Evolutionary conservation across 2,329 filamentous ascomycete species (phyloP).

Genomic region (Fusarium sp.): DNA sequence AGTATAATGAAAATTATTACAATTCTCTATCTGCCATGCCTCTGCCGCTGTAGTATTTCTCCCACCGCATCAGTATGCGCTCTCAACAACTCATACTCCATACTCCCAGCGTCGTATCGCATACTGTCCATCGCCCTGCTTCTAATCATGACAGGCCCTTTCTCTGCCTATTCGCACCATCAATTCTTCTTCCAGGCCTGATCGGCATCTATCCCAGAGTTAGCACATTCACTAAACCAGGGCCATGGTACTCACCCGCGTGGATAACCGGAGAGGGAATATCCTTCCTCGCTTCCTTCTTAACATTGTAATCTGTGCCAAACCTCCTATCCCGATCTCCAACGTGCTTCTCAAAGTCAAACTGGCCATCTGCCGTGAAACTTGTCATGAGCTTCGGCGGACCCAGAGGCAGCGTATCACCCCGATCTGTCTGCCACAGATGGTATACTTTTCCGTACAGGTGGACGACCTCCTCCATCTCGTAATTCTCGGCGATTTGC

Average conservation of each 20-base stretch:
- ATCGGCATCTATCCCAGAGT: conserved; percentile 36
- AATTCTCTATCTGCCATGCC: neutral
- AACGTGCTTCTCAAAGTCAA: conserved; percentile 59
- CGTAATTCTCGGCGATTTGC: conserved; percentile 80
- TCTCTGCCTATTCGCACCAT: neutral
- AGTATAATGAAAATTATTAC: conserved; percentile 5
- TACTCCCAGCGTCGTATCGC: rapidly evolving
- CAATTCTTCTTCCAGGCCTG: conserved; percentile 40
- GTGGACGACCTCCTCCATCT: conserved; percentile 80
- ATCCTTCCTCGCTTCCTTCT: conserved; percentile 57
- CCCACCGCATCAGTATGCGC: rapidly evolving
- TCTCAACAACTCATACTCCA: rapidly evolving
- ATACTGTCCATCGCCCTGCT: neutral
- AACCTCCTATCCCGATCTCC: conserved; percentile 59
- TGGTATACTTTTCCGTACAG: conserved; percentile 89
- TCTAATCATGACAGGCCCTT: neutral
- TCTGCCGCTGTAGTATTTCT: neutral
- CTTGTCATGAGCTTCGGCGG: conserved; percentile 66
- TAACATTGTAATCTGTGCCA: conserved; percentile 57
- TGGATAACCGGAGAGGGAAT: conserved; percentile 58
- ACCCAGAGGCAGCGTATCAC: conserved; percentile 67
- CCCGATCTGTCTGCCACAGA: conserved; percentile 85
- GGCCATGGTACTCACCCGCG: conserved; percentile 46
- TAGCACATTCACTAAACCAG: neutral
- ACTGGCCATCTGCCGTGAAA: conserved; percentile 60